Conservation (phyloP, 768 basidiomycete genomes). For the Boletus vinaceobasis region DNA sequence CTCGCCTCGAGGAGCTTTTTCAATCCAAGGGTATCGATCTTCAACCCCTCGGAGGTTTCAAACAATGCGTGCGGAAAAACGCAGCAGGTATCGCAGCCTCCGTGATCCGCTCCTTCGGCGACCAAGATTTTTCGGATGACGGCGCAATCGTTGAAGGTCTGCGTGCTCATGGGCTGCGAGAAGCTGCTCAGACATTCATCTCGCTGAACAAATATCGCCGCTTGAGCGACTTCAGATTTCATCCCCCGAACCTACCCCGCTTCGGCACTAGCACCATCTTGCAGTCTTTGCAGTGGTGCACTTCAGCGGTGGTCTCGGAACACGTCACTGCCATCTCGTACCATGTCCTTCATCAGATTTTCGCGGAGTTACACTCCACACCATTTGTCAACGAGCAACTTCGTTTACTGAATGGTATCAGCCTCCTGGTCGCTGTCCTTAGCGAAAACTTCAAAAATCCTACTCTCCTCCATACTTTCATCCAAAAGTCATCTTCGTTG, state of each 20-base stretch:
- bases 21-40: slow-evolving; percentile 31
- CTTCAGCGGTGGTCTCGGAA: slow-evolving; percentile 36
- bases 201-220: slow-evolving; percentile 52
- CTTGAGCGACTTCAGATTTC: slow-evolving; percentile 45
- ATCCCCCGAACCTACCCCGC: slow-evolving; percentile 65
- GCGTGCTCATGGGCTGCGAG: slow-evolving; percentile 31
- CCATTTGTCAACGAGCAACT: slow-evolving; percentile 83
- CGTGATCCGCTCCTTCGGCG: slow-evolving; percentile 61
- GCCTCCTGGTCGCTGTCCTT: slow-evolving; percentile 68
- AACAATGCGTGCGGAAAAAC: slow-evolving; percentile 37
- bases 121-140: slow-evolving; percentile 56
- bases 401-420: slow-evolving; percentile 68
- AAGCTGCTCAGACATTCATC: slow-evolving; percentile 44
- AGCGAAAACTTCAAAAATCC: slow-evolving; percentile 51
- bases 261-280: slow-evolving; percentile 50
- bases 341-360: slow-evolving; percentile 72
- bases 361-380: slow-evolving; percentile 59
- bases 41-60: slow-evolving; percentile 32
- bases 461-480: slow-evolving; percentile 63
- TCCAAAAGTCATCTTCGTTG: slow-evolving; percentile 63
- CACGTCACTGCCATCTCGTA: slow-evolving; percentile 62
- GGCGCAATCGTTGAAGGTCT: slow-evolving; percentile 52
- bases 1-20: slow-evolving; percentile 37
- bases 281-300: slow-evolving; percentile 60
- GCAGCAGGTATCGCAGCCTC: slow-evolving; percentile 56